These are phyloP conservation scores for Xylariales sp. DNA, from an alignment of 2,329 filamentous ascomycete species.

Conservation along the genomic window DNA sequence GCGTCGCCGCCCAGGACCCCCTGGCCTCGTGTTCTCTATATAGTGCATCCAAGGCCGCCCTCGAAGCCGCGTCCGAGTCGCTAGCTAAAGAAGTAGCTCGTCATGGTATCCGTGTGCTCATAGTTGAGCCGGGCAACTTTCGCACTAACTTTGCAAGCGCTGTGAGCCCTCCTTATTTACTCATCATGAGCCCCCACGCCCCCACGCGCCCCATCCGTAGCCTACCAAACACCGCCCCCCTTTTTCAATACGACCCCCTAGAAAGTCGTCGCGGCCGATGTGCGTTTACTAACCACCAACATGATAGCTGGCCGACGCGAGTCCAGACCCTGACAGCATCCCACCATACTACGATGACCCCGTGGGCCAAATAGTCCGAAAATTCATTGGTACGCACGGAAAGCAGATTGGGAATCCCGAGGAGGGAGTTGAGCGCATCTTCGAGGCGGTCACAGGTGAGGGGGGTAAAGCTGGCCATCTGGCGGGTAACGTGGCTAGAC, in stretches of 20 bases:
- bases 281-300: constrained; percentile 1
- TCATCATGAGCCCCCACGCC: background rate
- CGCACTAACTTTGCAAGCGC: constrained; percentile 54
- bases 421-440: constrained; percentile 52
- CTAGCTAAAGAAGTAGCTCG: constrained; percentile 52
- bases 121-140: constrained; percentile 57
- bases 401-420: constrained; percentile 50
- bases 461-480: constrained; percentile 46
- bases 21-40: constrained; percentile 37
- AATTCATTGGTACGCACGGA: constrained; percentile 40
- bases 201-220: background rate
- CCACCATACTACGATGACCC: constrained; percentile 37
- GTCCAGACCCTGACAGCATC: background rate
- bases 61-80: constrained; percentile 55
- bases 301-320: constrained; percentile 22
- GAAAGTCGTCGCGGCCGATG: background rate
- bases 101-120: constrained; percentile 53
- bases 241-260: too few relatives aligned
- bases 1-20: constrained; percentile 42
- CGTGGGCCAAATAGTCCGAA: constrained; percentile 22
- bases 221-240: background rate
- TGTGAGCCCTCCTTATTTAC: background rate
- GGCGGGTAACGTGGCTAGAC: constrained; percentile 49
- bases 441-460: constrained; percentile 51
- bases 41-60: constrained; percentile 52